Conservation (phyloP, 305 asterid genomes). For the Fraxinus ornus region DNA sequence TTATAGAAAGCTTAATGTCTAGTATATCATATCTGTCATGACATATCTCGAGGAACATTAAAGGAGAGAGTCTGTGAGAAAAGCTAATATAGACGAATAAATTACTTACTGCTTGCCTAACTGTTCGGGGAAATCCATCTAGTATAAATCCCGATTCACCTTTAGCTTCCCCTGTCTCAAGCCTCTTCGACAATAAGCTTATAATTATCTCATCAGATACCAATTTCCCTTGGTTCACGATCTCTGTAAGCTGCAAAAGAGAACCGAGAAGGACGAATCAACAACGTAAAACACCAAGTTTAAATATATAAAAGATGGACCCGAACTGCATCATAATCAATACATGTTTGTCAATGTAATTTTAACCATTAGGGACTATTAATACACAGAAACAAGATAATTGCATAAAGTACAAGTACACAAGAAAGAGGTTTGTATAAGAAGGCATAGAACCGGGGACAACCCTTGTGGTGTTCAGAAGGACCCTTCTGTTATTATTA, state of each 20-base stretch:
- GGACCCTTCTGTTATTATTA: background rate
- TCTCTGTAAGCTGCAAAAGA: constrained; percentile 65
- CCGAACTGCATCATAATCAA: background rate
- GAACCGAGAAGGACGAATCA: background rate
- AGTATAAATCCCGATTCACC: constrained; percentile 95
- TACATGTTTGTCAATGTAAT: background rate
- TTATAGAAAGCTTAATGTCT: background rate
- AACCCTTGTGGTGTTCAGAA: background rate
- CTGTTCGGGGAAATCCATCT: constrained; percentile 95
- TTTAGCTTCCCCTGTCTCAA: constrained; percentile 73
- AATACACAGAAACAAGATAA: background rate
- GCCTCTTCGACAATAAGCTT: constrained; percentile 84
- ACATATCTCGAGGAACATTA: background rate
- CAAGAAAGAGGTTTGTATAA: background rate
- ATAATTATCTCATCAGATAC: constrained; percentile 93
- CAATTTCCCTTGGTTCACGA: constrained; percentile 92
- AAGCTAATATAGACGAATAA: background rate
- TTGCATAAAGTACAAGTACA: background rate
- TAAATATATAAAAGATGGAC: background rate
- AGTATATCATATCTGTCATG: background rate
- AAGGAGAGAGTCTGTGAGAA: background rate
- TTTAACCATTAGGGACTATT: background rate
- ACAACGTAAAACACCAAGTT: background rate
- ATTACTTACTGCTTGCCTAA: constrained; percentile 89
- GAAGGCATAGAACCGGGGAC: background rate